Percentiles rank a stretch among this genome's conserved stretches.
Conservation (phyloP, 2,329 filamentous ascomycete genomes). For the Aspergillus tamarii region DNA sequence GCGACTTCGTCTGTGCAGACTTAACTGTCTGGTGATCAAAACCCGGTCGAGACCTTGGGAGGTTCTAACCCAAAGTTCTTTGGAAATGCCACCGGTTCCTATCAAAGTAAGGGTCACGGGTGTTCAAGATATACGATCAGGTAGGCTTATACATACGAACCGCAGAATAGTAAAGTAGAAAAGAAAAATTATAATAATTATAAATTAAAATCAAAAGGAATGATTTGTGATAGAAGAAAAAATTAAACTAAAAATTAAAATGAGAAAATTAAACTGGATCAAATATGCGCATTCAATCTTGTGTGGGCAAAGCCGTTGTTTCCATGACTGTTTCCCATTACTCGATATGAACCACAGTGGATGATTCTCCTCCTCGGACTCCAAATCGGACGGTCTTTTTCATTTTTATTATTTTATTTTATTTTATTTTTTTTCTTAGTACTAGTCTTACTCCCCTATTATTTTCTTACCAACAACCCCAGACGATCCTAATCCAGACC, state of each 20-base stretch:
- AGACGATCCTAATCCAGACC: slow-evolving; percentile 24
- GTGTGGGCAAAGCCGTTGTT: slow-evolving; percentile 5
- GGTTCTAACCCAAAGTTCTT: not conserved
- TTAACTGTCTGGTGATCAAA: slow-evolving; percentile 6
- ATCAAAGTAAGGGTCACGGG: not conserved
- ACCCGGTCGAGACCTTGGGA: slow-evolving; percentile 11
- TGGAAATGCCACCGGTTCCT: not conserved
- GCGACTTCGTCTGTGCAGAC: slow-evolving; percentile 9
- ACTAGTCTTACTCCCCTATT: not conserved
- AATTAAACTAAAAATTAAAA: not conserved
- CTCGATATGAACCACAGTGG: slow-evolving; percentile 19
- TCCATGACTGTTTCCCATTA: slow-evolving; percentile 25
- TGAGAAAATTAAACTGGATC: not conserved
- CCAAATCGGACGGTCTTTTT: slow-evolving; percentile 14
- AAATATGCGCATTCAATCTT: not conserved
- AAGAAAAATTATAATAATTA: not conserved
- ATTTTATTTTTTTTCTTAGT: not conserved
- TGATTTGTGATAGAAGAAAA: too few species aligned
- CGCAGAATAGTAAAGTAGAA: not conserved
- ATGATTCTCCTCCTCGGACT: slow-evolving; percentile 12
- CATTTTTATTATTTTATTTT: not conserved
- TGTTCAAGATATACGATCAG: not conserved
- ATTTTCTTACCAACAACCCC: slow-evolving; percentile 17
- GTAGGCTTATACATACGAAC: not conserved
- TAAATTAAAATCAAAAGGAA: not conserved